phyloP scores from a whole-genome alignment of 805 yeast genomes.

The Pichia cabralensis region DNA sequence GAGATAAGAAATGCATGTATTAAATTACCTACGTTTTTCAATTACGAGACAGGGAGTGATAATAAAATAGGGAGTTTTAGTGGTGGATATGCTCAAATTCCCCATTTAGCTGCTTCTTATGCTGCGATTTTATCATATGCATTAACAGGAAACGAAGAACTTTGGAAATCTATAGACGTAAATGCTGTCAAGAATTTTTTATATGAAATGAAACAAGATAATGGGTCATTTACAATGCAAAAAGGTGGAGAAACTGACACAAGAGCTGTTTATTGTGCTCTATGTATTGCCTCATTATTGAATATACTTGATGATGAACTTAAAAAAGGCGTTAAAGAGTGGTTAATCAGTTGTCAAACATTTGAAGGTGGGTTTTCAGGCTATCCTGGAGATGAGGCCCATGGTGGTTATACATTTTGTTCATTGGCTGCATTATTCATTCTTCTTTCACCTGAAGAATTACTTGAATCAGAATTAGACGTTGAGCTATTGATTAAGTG shows the following conservation, averaged over 20 bases:
- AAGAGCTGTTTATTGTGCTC: slow-evolving; percentile 78
- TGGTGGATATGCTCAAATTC: slow-evolving; percentile 75
- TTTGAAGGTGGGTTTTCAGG: slow-evolving; percentile 96
- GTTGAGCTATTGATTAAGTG: slow-evolving; percentile 48
- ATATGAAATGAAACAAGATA: slow-evolving; percentile 44
- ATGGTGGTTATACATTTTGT: slow-evolving; percentile 95
- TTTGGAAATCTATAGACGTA: slow-evolving; percentile 37
- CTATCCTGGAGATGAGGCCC: slow-evolving; percentile 78
- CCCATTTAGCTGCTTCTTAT: slow-evolving; percentile 79
- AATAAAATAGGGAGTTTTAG: slow-evolving; percentile 47
- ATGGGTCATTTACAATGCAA: slow-evolving; percentile 77
- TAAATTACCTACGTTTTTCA: slow-evolving; percentile 7
- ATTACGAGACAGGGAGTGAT: slow-evolving; percentile 14
- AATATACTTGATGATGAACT: slow-evolving; percentile 55
- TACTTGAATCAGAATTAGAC: slow-evolving; percentile 26
- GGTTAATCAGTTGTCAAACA: slow-evolving; percentile 68
- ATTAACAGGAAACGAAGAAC: slow-evolving; percentile 31
- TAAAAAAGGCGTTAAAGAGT: slow-evolving; percentile 39
- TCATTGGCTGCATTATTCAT: slow-evolving; percentile 58
- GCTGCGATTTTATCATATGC: slow-evolving; percentile 64
- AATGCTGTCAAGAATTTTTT: slow-evolving; percentile 52
- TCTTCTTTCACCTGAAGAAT: slow-evolving; percentile 29
- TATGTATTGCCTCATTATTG: slow-evolving; percentile 61
- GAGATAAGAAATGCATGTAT: slow-evolving; percentile 3
- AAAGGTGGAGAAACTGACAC: slow-evolving; percentile 75